Evolutionary conservation across 495 filamentous ascomycete species (phyloP), one percentile per base, ranked within the genome.

Genomic region (Penicillium mononematosum): DNA sequence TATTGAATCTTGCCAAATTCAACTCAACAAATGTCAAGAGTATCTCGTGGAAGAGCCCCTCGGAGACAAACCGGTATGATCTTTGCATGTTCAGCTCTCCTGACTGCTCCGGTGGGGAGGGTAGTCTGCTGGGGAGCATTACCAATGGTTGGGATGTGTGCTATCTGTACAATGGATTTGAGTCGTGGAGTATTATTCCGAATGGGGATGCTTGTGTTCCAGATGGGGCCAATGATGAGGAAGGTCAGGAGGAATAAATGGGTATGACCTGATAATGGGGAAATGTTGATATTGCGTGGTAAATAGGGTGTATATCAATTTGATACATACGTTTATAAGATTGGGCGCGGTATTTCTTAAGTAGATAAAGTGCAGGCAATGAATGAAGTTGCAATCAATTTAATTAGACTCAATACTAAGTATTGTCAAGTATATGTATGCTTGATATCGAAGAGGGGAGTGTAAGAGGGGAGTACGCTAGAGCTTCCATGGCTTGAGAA

Each of bases 21-120:
- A 67, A 72, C 31, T 14, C 45, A 0, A 51, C 51, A 3, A 39
- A 50, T 2, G 57, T 71, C 45, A 63, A 70, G 48, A 70, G 62
- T 27, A 56, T 73, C 46, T 67, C 65, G 19, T 73, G 67, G 63
- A 73, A 73, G 56, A 70, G 68, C 20, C 58, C 69, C 8, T 14
- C 10, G 20, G 19, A 45, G 2, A 9, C 47, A 3, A 50, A 64
- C 20, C 41, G 16, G 36, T 58, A 64, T 32, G 63, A 67, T 51
- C 55, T 73, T 25, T 72, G 70, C 46, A 58, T 67, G 63, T 73
- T 62, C 48, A 44, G 43, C 17, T 50, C 54, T 4, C 39, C 41
- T 22, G 58, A 65, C 39, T 70, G 67, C 41, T 32, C 53, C 0
- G 54, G 45, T 20, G 59, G 49, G 0, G 25, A 45, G 42, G 17